These are phyloP conservation scores for Yamadazyma sp. DNA, from an alignment of 1,139 yeast species.

Conservation along the genomic window DNA sequence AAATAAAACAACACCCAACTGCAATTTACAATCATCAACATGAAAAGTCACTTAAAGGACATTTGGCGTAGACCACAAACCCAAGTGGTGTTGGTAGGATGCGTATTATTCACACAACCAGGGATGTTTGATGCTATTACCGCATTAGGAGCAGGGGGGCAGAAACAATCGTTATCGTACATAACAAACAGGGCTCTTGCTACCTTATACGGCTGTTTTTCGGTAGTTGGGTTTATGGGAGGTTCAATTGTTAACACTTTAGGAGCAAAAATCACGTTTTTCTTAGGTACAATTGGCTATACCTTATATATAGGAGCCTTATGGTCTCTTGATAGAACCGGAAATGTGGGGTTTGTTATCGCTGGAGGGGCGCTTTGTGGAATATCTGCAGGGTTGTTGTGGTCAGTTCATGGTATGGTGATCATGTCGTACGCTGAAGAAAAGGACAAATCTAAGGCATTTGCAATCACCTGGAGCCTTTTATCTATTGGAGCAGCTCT, in stretches of 20 bases:
- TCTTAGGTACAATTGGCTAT: slow-evolving; percentile 21
- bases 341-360: slow-evolving; percentile 20
- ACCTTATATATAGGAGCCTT: slow-evolving; percentile 24
- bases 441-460: slow-evolving; percentile 24
- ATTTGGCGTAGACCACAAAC: slow-evolving; percentile 7
- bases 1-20: no score
- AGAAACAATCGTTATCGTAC: slow-evolving; percentile 15
- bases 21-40: no score
- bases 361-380: slow-evolving; percentile 22
- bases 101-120: slow-evolving; percentile 23
- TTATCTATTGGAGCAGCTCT: slow-evolving; percentile 22
- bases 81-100: slow-evolving; percentile 21
- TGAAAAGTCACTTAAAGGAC: neutral
- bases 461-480: slow-evolving; percentile 16
- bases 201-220: slow-evolving; percentile 19
- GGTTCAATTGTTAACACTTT: slow-evolving; percentile 16
- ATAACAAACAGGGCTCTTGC: slow-evolving; percentile 12
- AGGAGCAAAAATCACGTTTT: slow-evolving; percentile 13
- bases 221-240: slow-evolving; percentile 16
- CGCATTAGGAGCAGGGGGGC: slow-evolving; percentile 23
- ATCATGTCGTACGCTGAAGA: slow-evolving; percentile 21
- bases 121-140: slow-evolving; percentile 21
- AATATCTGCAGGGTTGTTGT: slow-evolving; percentile 20
- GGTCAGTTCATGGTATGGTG: slow-evolving; percentile 22
- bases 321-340: slow-evolving; percentile 20